phyloP scores from a whole-genome alignment of 306 rosid species.

The Cucurbita maxima region DNA sequence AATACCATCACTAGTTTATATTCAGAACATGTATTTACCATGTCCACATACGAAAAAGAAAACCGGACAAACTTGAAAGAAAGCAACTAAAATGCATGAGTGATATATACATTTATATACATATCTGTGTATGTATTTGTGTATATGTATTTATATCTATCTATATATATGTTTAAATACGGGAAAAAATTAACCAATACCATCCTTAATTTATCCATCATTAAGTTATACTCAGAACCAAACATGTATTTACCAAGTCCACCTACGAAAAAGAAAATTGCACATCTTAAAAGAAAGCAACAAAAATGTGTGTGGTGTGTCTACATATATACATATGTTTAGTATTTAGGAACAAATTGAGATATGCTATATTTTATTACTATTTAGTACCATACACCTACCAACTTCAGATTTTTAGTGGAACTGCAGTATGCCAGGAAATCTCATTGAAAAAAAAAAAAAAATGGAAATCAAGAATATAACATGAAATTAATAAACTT shows the following conservation, averaged over 20 bases:
- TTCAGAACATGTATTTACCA: not conserved
- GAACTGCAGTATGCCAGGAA: not conserved
- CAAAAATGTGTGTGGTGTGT: not conserved
- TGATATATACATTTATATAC: not conserved
- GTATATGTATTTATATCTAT: too few species aligned
- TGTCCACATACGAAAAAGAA: not conserved
- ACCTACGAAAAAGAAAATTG: not conserved
- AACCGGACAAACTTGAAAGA: not conserved
- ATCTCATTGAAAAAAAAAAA: not conserved
- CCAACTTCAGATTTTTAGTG: not conserved
- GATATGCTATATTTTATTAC: not conserved
- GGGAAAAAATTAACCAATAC: too few species aligned
- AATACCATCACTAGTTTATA: not conserved
- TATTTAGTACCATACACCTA: not conserved
- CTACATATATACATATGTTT: not conserved
- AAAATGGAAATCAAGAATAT: not conserved
- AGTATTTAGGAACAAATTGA: not conserved
- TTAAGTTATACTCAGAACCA: not conserved
- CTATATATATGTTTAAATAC: too few species aligned
- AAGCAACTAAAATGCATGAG: not conserved
- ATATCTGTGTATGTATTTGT: too few species aligned
- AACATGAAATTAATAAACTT: not conserved
- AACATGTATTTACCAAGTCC: not conserved
- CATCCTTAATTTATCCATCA: not conserved
- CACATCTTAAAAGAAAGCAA: not conserved